Conservation (phyloP, 2,329 filamentous ascomycete species). For the Penicillium oxalicum region DNA sequence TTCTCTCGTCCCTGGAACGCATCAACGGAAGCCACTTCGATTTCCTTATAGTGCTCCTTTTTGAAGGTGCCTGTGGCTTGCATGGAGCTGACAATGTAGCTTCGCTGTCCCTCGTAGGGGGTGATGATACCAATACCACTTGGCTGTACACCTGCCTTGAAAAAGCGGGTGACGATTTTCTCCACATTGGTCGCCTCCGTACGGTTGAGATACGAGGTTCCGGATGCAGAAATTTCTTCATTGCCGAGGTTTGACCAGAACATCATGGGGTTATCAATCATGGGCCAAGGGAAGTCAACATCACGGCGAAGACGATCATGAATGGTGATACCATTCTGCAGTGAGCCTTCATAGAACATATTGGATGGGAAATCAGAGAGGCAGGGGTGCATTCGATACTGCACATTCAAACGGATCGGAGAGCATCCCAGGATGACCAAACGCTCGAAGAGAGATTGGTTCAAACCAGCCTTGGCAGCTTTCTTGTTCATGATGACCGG, state of each 20-base stretch:
- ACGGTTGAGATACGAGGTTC: conserved; percentile 95
- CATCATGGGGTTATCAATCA: conserved; percentile 95
- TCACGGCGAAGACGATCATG: conserved; percentile 83
- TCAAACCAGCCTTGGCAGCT: conserved; percentile 91
- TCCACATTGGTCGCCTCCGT: conserved; percentile 97
- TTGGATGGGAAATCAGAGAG: conserved; percentile 96
- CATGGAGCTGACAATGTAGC: conserved; percentile 99
- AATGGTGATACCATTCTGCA: conserved; percentile 93
- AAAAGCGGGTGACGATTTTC: conserved; percentile 96
- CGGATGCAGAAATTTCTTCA: conserved; percentile 95
- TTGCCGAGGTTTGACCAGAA: conserved; percentile 99
- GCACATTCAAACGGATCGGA: conserved; percentile 89
- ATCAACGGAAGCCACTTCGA: conserved; percentile 96
- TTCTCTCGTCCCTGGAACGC: conserved; percentile 99
- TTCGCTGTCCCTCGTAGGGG: conserved; percentile 95
- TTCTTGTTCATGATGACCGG: conserved; percentile 99
- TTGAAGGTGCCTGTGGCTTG: conserved; percentile 95
- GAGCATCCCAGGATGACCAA: conserved; percentile 84
- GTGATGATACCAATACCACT: conserved; percentile 95
- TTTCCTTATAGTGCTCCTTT: conserved; percentile 97
- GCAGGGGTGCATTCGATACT: conserved; percentile 98
- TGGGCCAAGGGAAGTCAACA: conserved; percentile 97
- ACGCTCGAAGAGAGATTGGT: conserved; percentile 97
- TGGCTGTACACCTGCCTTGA: conserved; percentile 96
- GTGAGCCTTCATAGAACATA: conserved; percentile 98